Conservation (phyloP, 108 stramenopile genomes). For the Discostella pseudostelligera region DNA sequence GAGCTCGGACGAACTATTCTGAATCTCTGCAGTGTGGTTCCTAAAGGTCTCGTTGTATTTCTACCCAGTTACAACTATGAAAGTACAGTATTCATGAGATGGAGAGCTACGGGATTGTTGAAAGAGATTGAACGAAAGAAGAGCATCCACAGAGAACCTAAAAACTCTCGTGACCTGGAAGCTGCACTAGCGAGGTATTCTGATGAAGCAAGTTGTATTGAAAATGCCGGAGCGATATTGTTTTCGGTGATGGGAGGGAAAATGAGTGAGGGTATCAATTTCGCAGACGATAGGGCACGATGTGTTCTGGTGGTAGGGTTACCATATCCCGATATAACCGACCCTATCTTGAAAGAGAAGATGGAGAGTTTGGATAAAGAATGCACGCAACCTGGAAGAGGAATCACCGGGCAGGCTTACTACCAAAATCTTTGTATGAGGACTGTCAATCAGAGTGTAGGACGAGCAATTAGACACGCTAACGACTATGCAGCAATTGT, state of each 20-base stretch:
- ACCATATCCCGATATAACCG: slow-evolving; percentile 96
- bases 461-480: slow-evolving; percentile 96
- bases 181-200: slow-evolving; percentile 66
- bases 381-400: slow-evolving; percentile 19
- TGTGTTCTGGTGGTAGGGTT: slow-evolving; percentile 95
- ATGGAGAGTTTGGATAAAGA: slow-evolving; percentile 62
- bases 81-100: slow-evolving; percentile 73
- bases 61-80: slow-evolving; percentile 93
- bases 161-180: slow-evolving; percentile 74
- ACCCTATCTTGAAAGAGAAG: slow-evolving; percentile 93
- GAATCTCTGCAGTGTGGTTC: slow-evolving; percentile 65
- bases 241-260: slow-evolving; percentile 97
- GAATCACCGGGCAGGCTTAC: slow-evolving; percentile 66
- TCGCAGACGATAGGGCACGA: slow-evolving; percentile 95
- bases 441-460: slow-evolving; percentile 97
- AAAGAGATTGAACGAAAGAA: slow-evolving; percentile 55
- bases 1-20: slow-evolving; percentile 84
- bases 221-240: slow-evolving; percentile 75
- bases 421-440: slow-evolving; percentile 96
- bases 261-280: slow-evolving; percentile 99
- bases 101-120: slow-evolving; percentile 64
- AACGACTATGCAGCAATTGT: slow-evolving; percentile 92
- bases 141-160: slow-evolving; percentile 83
- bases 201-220: slow-evolving; percentile 46
- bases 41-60: slow-evolving; percentile 93